These are phyloP conservation scores for Entomortierella chlamydospora DNA, from an alignment of 192 early-diverging fungal species.

Conservation along the genomic window DNA sequence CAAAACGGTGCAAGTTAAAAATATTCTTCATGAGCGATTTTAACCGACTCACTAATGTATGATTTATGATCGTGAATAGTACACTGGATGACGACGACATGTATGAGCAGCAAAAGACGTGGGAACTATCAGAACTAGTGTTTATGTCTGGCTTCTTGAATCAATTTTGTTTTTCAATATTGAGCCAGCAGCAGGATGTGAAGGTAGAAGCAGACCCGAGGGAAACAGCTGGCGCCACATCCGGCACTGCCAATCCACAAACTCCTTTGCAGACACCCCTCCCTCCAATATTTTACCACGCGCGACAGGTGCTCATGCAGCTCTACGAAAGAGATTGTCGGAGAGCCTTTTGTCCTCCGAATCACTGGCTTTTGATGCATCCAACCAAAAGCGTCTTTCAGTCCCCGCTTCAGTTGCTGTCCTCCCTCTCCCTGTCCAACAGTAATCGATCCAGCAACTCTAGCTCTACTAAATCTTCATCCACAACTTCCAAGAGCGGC, in stretches of 20 bases:
- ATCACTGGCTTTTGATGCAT: conserved; percentile 70
- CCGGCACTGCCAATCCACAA: neutral
- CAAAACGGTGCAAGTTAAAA: conserved; percentile 62
- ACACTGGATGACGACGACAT: conserved; percentile 73
- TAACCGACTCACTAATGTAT: neutral
- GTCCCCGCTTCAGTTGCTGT: conserved; percentile 56
- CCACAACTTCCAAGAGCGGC: conserved; percentile 15
- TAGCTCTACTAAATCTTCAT: conserved; percentile 4
- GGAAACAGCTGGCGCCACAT: neutral
- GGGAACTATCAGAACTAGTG: conserved; percentile 61
- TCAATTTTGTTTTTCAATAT: conserved; percentile 68
- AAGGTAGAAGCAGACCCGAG: neutral
- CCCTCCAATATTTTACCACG: conserved; percentile 60
- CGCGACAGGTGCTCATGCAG: conserved; percentile 73
- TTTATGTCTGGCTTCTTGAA: conserved; percentile 71
- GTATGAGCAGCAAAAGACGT: conserved; percentile 69
- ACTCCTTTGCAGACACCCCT: conserved; percentile 20
- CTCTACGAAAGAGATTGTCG: conserved; percentile 72
- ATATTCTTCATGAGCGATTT: neutral
- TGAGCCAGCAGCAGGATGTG: conserved; percentile 52
- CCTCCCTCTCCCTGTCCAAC: conserved; percentile 28
- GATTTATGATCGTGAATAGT: conserved; percentile 14
- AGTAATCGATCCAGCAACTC: conserved; percentile 6
- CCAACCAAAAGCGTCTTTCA: conserved; percentile 46
- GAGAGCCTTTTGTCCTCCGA: conserved; percentile 65